Conservation (phyloP, 2,329 filamentous ascomycete genomes). For the Diplodia intermedia region DNA sequence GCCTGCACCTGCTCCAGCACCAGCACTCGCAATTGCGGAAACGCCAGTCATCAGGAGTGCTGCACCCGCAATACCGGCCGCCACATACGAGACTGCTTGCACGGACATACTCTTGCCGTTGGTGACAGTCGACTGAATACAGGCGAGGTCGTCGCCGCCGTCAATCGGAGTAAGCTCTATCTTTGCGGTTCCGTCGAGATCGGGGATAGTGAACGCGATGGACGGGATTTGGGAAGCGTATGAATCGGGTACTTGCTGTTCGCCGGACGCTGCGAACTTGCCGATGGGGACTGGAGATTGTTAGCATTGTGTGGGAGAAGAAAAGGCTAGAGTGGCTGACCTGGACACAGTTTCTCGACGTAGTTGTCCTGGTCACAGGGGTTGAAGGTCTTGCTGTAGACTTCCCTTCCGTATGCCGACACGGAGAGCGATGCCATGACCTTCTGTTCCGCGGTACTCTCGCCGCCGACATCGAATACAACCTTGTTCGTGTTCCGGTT, state of each 20-base stretch:
- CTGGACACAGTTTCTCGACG: conserved; percentile 79
- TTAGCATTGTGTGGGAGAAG: conserved; percentile 35
- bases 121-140: conserved; percentile 78
- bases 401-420: conserved; percentile 80
- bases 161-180: conserved; percentile 73
- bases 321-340: conserved; percentile 54
- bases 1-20: conserved; percentile 59
- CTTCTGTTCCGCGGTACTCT: conserved; percentile 75
- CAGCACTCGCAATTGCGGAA: conserved; percentile 67
- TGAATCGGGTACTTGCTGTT: conserved; percentile 72
- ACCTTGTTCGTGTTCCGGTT: conserved; percentile 76
- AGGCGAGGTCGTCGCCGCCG: conserved; percentile 71
- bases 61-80: conserved; percentile 83
- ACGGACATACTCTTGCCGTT: conserved; percentile 86
- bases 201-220: conserved; percentile 89
- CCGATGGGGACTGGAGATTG: conserved; percentile 70
- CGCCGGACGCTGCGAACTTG: conserved; percentile 74
- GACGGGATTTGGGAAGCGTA: conserved; percentile 79
- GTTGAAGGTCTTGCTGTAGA: conserved; percentile 82
- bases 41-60: conserved; percentile 77
- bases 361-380: conserved; percentile 75
- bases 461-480: conserved; percentile 81
- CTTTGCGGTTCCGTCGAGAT: conserved; percentile 85
- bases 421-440: conserved; percentile 79
- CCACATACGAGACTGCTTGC: conserved; percentile 80